Base-by-base conservation (phyloP, 2,329 filamentous ascomycete genomes). In the Periglandula ipomoeae region DNA sequence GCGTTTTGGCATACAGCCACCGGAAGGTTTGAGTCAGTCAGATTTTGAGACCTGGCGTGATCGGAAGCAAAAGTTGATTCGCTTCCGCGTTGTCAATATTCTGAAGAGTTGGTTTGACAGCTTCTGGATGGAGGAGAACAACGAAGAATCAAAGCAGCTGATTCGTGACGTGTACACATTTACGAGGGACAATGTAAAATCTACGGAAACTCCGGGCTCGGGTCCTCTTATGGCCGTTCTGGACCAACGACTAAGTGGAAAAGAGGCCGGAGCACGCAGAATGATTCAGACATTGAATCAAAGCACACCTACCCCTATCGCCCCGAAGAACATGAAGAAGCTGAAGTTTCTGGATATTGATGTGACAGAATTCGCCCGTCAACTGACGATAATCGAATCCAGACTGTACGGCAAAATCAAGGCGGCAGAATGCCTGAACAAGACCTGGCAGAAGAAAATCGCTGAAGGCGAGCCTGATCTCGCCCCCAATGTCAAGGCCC, bases 321-420 rank as follows among this genome's bases (percentile, higher is more conserved):
- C 96, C 65, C 93, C 93, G 1, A 96, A 95, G 76, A 96, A 97
- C 65, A 95, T 98, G 89, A 96, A 93, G 78, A 98, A 96, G 69
- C 79, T 98, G 58, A 98, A 97, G 67, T 97, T 98, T 70, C 71
- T 97, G 49, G 93, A 98, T 63, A 96, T 98, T 58, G 93, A 98
- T 62, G 83, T 89, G 0, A 87, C 86, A 0, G 93, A 98, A 63
- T 97, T 98, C 67, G 93, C 93, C n/a, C 84, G 93, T 43, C 93
- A 98, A 66, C 76, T 98, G 53, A 98, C 93, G 0, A 93, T 98
- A 55, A 95, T 97, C 55, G 93, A 98, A 67, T 95, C 90, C 2
- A 85, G 85, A 53, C 76, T 97, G 1, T 98, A 97, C 61, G 88
- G 86, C 58, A 96, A 95, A 70, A 95, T 98, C 66, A 91, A 91